These are phyloP conservation scores for Plasmopara muralis DNA, from an alignment of 352 stramenopile species.

Conservation along the genomic window DNA sequence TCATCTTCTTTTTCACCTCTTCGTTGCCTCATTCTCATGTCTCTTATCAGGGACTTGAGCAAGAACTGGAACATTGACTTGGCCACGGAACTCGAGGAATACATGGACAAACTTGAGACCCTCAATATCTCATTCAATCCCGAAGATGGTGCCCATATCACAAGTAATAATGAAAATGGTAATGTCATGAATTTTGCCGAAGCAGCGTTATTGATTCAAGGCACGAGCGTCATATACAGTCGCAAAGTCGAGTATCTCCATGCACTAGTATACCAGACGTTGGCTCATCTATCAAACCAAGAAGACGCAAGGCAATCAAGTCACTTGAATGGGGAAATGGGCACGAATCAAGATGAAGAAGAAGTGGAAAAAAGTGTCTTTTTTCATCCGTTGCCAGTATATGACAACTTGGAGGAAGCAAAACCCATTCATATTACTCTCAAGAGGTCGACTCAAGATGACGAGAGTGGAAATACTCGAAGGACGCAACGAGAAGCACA, in stretches of 20 bases:
- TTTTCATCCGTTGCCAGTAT: constrained; percentile 52
- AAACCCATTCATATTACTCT: constrained; percentile 46
- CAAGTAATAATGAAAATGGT: constrained; percentile 5
- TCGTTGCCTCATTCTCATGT: background rate
- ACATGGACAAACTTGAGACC: constrained; percentile 83
- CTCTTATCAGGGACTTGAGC: constrained; percentile 67
- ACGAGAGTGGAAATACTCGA: constrained; percentile 11
- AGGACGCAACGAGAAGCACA: constrained; percentile 17
- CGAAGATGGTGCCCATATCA: constrained; percentile 24
- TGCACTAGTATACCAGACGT: constrained; percentile 86
- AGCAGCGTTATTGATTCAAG: constrained; percentile 90
- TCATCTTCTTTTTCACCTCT: constrained; percentile 1
- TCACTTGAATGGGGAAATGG: constrained; percentile 4
- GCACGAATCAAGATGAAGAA: constrained; percentile 25
- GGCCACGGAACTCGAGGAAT: constrained; percentile 85
- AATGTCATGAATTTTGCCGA: constrained; percentile 89
- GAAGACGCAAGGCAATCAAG: constrained; percentile 30
- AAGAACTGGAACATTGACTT: constrained; percentile 91
- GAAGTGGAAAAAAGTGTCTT: constrained; percentile 32
- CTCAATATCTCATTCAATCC: constrained; percentile 65
- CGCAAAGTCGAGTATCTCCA: constrained; percentile 95
- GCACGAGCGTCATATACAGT: constrained; percentile 90
- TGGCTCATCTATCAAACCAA: constrained; percentile 67
- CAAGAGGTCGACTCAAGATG: constrained; percentile 15
- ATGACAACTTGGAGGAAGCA: constrained; percentile 57